Conservation (phyloP, 2,329 filamentous ascomycete genomes). For the Penicillium paneum region DNA sequence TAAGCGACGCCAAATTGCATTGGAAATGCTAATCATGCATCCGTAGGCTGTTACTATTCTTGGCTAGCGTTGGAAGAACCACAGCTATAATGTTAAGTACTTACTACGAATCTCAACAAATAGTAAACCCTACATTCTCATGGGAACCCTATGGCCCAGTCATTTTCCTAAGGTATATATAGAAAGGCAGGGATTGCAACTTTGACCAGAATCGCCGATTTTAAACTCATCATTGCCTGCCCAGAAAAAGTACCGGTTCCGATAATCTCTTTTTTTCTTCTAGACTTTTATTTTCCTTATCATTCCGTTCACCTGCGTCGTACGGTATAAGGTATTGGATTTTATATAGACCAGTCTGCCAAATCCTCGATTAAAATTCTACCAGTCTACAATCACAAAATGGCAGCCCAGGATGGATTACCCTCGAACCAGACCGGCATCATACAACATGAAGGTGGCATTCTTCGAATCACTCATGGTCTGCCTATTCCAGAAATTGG, state of each 20-base stretch:
- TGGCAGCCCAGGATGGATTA: background rate
- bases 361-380: background rate
- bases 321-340: background rate
- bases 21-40: background rate
- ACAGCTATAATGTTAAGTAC: too few relatives aligned
- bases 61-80: background rate
- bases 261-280: background rate
- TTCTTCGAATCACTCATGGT: slow-evolving; percentile 14
- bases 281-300: background rate
- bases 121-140: too few relatives aligned
- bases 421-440: slow-evolving; percentile 18
- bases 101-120: too few relatives aligned
- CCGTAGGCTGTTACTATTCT: background rate
- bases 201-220: background rate
- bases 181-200: background rate
- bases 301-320: too few relatives aligned
- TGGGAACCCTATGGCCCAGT: too few relatives aligned
- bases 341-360: background rate
- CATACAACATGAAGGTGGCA: slow-evolving; percentile 19
- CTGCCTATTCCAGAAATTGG: slow-evolving; percentile 15
- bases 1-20: background rate
- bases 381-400: background rate
- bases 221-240: background rate
- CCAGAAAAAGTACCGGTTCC: background rate
- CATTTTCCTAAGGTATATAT: background rate